Percentiles rank a stretch among this genome's conserved stretches.
These are phyloP conservation scores for Guyanaporus albipodus DNA, from an alignment of 768 basidiomycete genomes.

Conservation along the genomic window DNA sequence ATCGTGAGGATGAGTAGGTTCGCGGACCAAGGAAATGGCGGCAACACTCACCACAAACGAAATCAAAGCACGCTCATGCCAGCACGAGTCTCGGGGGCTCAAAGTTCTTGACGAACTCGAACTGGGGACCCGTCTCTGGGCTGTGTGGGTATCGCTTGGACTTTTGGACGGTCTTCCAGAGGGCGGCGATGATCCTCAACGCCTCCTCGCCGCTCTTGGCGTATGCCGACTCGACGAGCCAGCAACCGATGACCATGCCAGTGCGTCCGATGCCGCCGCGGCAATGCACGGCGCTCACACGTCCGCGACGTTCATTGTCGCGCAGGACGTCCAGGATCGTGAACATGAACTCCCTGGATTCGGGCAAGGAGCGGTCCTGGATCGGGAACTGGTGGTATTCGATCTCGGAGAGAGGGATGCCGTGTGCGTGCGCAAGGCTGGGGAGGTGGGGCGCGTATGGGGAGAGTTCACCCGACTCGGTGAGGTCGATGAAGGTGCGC, in stretches of 20 bases:
- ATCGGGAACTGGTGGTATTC: conserved; percentile 81
- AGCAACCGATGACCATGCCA: conserved; percentile 64
- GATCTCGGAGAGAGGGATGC: conserved; percentile 51
- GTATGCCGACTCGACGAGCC: conserved; percentile 65
- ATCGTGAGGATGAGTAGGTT: neutral
- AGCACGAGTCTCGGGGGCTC: conserved; percentile 23
- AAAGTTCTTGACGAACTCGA: conserved; percentile 69
- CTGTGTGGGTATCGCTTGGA: conserved; percentile 70
- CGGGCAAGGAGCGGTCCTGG: conserved; percentile 64
- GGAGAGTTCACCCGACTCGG: conserved; percentile 72
- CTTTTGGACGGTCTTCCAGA: conserved; percentile 78
- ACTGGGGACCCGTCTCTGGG: conserved; percentile 77
- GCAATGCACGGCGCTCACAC: conserved; percentile 73
- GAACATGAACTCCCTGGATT: conserved; percentile 55
- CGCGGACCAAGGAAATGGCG: neutral
- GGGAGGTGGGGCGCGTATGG: conserved; percentile 59
- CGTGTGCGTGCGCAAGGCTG: conserved; percentile 49
- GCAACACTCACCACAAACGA: conserved; percentile 9
- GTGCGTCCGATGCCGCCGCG: conserved; percentile 74
- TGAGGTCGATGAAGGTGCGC: conserved; percentile 80
- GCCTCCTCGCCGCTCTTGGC: conserved; percentile 65
- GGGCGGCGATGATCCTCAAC: conserved; percentile 55
- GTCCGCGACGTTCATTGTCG: conserved; percentile 55
- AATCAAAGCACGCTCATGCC: conserved; percentile 7
- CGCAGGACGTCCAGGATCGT: conserved; percentile 53